phyloP scores from a whole-genome alignment of 345 rosid species.

The Melaleuca quinquenervia region DNA sequence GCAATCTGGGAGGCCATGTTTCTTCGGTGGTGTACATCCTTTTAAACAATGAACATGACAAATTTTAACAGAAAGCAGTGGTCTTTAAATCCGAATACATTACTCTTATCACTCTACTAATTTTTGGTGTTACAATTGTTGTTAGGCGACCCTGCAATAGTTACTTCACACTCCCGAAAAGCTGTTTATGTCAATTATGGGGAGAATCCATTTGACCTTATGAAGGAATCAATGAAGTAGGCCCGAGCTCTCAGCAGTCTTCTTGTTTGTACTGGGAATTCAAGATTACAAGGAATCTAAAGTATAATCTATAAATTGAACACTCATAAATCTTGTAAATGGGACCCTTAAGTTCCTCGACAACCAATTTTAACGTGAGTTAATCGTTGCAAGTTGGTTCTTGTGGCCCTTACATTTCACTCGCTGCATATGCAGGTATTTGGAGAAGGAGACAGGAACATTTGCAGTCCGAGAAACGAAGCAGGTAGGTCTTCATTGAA shows the following conservation, averaged over 20 bases:
- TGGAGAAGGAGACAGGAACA: constrained; percentile 33
- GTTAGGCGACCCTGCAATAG: constrained; percentile 36
- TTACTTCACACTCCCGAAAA: constrained; percentile 24
- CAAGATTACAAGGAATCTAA: not conserved
- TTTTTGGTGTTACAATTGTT: constrained; percentile 3
- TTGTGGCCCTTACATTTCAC: not conserved
- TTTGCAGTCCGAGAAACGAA: constrained; percentile 36
- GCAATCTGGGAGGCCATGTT: not conserved
- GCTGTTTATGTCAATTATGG: constrained; percentile 46
- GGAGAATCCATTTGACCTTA: constrained; percentile 39
- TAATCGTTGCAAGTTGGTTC: not conserved
- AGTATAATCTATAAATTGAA: not conserved
- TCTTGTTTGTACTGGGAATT: not conserved
- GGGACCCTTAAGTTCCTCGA: not conserved
- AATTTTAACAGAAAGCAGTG: not conserved
- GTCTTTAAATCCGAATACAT: not conserved
- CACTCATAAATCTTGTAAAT: not conserved
- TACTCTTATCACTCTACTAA: not conserved
- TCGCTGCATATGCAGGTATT: constrained; percentile 19
- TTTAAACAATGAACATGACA: not conserved
- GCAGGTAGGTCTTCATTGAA: constrained; percentile 18
- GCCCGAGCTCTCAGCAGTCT: constrained; percentile 19
- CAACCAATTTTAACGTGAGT: not conserved
- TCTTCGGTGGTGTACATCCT: not conserved
- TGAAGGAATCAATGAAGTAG: constrained; percentile 54